Conservation (phyloP, 768 basidiomycete species). For the Boletus rubroflammeus region DNA sequence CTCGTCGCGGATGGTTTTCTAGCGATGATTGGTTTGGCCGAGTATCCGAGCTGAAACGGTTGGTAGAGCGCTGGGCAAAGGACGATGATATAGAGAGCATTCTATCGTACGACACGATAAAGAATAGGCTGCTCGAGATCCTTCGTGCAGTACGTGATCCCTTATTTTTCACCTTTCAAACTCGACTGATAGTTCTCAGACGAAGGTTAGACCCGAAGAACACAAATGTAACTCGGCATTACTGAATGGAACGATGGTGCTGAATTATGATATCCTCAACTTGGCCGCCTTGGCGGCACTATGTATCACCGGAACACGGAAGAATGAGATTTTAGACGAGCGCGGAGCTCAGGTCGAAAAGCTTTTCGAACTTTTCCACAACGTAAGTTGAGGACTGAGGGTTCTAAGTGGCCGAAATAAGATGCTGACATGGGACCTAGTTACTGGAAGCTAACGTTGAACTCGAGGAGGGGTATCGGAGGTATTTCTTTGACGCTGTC, state of each 20-base stretch:
- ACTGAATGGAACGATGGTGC: constrained; percentile 13
- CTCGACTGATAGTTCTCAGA: constrained; percentile 13
- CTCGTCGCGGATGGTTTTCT: constrained; percentile 8
- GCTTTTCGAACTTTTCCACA: constrained; percentile 25
- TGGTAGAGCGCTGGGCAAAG: constrained; percentile 8
- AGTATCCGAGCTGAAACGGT: constrained; percentile 6
- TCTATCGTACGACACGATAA: constrained; percentile 11
- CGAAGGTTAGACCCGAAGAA: neutral
- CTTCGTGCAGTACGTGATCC: constrained; percentile 14
- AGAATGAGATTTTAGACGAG: constrained; percentile 1
- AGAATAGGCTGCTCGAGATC: constrained; percentile 8
- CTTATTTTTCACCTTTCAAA: neutral
- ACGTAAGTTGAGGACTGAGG: constrained; percentile 12
- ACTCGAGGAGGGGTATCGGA: constrained; percentile 17
- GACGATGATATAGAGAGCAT: constrained; percentile 9
- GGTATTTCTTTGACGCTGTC: constrained; percentile 15
- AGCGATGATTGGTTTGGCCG: constrained; percentile 7
- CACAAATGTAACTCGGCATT: constrained; percentile 27
- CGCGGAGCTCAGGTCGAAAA: neutral
- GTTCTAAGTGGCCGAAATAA: neutral
- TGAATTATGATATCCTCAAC: constrained; percentile 19
- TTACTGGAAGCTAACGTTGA: constrained; percentile 19
- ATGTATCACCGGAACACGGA: constrained; percentile 8
- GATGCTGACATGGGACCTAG: constrained; percentile 10
- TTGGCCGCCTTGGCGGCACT: constrained; percentile 14